Percentiles rank a stretch among this genome's conserved stretches.
These are phyloP conservation scores for Flueggea neowawraea DNA, from an alignment of 441 rosid genomes.

Conservation along the genomic window DNA sequence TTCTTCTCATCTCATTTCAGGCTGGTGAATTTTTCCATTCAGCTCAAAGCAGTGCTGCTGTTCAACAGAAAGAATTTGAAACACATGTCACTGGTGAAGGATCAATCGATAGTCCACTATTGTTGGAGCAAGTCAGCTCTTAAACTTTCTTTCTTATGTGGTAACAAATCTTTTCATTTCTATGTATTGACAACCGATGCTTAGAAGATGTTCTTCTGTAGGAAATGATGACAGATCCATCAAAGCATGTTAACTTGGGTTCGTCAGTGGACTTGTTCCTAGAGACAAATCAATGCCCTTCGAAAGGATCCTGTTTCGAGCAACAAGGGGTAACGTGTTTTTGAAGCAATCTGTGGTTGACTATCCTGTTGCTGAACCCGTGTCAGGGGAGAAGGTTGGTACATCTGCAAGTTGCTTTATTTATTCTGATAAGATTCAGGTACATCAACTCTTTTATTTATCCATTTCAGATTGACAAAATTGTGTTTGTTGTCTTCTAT, in stretches of 20 bases:
- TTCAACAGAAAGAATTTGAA: constrained; percentile 65
- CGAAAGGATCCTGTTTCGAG: constrained; percentile 92
- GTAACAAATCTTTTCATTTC: too few species aligned
- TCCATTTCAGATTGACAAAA: constrained; percentile 74
- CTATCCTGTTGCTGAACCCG: constrained; percentile 77
- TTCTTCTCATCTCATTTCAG: constrained; percentile 32
- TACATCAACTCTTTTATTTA: constrained; percentile 3
- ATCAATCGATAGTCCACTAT: constrained; percentile 77
- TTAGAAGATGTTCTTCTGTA: constrained; percentile 21
- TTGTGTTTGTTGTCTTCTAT: constrained; percentile 74
- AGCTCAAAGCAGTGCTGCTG: constrained; percentile 56
- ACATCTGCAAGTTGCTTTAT: neutral
- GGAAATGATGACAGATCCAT: constrained; percentile 69
- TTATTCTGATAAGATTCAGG: neutral
- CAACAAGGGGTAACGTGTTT: constrained; percentile 90
- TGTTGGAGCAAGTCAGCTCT: constrained; percentile 53
- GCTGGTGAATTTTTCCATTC: constrained; percentile 79
- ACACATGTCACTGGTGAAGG: too few species aligned
- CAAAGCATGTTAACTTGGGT: constrained; percentile 92
- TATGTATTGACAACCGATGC: constrained; percentile 7
- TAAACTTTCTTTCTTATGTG: neutral
- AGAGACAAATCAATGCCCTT: constrained; percentile 82
- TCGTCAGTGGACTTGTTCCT: constrained; percentile 75
- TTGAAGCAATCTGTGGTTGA: constrained; percentile 66
- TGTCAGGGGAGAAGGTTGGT: constrained; percentile 73